These are phyloP conservation scores for Skeletonema tropicum DNA, from an alignment of 108 stramenopile species.

Conservation along the genomic window DNA sequence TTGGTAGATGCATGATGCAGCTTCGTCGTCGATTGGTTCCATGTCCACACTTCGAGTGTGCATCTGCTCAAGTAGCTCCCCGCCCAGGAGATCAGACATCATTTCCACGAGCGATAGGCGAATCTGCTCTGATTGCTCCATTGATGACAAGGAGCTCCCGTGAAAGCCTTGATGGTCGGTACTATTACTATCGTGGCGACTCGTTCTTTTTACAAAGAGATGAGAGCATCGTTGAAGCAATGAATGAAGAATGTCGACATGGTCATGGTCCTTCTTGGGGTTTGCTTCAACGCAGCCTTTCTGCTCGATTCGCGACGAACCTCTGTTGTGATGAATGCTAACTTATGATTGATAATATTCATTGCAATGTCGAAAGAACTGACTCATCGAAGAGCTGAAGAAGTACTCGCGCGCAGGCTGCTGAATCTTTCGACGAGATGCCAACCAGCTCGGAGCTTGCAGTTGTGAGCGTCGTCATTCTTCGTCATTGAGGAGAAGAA, in stretches of 20 bases:
- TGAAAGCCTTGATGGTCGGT: constrained; percentile 7
- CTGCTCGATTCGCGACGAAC: constrained; percentile 44
- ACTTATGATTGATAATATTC: constrained; percentile 9
- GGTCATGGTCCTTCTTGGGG: not conserved
- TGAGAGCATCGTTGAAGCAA: constrained; percentile 20
- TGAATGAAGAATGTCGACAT: not conserved
- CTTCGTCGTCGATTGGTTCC: constrained; percentile 12
- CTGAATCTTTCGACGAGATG: not conserved
- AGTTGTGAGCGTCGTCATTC: not conserved
- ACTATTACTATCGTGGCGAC: constrained; percentile 5
- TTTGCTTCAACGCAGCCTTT: not conserved
- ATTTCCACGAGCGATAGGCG: constrained; percentile 43
- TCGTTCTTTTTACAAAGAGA: constrained; percentile 29
- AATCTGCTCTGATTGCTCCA: constrained; percentile 44
- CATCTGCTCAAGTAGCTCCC: constrained; percentile 14
- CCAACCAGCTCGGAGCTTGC: not conserved
- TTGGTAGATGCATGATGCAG: constrained; percentile 30
- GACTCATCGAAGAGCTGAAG: not conserved
- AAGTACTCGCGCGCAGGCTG: constrained; percentile 24
- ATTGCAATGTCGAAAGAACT: constrained; percentile 8
- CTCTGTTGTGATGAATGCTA: constrained; percentile 17
- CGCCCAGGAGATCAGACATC: constrained; percentile 26
- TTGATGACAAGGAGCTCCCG: constrained; percentile 5
- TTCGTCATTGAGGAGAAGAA: too few relatives aligned
- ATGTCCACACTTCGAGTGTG: not conserved